Conservation (phyloP, 2,329 filamentous ascomycete genomes). For the Venturia aucupariae region DNA sequence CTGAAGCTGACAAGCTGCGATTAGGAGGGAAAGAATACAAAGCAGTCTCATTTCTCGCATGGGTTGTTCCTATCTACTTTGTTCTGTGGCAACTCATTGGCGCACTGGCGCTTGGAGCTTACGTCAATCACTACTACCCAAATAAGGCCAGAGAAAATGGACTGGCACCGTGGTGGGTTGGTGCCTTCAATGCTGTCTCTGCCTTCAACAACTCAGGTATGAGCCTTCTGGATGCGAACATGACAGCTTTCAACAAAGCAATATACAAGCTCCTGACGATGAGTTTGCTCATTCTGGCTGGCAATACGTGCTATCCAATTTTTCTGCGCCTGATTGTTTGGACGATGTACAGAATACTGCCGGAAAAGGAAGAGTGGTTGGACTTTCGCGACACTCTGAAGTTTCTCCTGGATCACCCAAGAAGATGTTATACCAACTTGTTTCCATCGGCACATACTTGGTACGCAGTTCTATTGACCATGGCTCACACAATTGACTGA, state of each 20-base stretch:
- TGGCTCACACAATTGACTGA: not conserved
- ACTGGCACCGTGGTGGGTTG: constrained; percentile 58
- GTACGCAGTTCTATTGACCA: not conserved
- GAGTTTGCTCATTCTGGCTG: constrained; percentile 41
- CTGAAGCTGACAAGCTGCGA: constrained; percentile 44
- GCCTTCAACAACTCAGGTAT: constrained; percentile 67
- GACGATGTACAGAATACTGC: constrained; percentile 40
- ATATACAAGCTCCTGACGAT: constrained; percentile 40
- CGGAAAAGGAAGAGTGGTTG: constrained; percentile 28
- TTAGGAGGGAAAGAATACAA: constrained; percentile 57
- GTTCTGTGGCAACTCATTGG: constrained; percentile 50
- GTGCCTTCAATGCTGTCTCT: constrained; percentile 57
- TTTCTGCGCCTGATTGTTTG: constrained; percentile 51
- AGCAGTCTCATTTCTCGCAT: constrained; percentile 49
- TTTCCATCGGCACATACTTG: constrained; percentile 53
- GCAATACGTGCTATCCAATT: constrained; percentile 49
- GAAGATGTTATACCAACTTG: constrained; percentile 53
- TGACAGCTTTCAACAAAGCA: constrained; percentile 48
- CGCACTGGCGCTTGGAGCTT: constrained; percentile 51
- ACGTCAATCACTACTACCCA: constrained; percentile 46
- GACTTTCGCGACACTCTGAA: constrained; percentile 37
- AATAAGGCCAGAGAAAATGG: constrained; percentile 44
- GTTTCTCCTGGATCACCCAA: constrained; percentile 54
- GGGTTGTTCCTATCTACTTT: constrained; percentile 53
- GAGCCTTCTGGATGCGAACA: constrained; percentile 57